Conservation (phyloP, 306 rosid genomes). For the Myrica gale region DNA sequence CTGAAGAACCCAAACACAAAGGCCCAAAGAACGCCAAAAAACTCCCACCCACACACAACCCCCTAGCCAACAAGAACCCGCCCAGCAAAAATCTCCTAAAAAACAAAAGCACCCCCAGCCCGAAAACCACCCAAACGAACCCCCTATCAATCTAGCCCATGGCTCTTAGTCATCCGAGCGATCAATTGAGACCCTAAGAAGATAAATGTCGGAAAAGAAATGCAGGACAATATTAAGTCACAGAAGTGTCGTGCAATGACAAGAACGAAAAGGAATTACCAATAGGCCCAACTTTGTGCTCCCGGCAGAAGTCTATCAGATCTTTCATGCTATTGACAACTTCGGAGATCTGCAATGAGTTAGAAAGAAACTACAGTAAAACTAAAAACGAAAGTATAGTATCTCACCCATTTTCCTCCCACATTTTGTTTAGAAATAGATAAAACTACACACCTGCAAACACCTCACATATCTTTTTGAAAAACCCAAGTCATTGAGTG, state of each 20-base stretch:
- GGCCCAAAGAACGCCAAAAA: no score
- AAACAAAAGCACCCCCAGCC: no score
- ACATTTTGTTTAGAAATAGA: conserved; percentile 17
- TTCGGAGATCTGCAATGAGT: conserved; percentile 77
- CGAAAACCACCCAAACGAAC: no score
- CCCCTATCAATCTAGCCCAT: no score
- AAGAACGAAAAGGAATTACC: conserved; percentile 47
- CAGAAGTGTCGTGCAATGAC: not conserved
- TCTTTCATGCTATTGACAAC: conserved; percentile 98
- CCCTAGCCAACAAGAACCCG: no score
- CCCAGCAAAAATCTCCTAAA: no score
- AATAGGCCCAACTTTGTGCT: conserved; percentile 66
- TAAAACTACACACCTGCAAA: conserved; percentile 66
- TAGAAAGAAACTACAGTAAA: conserved; percentile 15
- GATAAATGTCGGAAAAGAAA: not conserved
- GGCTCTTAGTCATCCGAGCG: no score
- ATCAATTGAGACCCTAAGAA: not conserved
- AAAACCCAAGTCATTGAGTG: conserved; percentile 89
- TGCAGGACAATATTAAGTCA: not conserved
- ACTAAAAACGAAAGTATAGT: not conserved
- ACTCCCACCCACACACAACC: no score
- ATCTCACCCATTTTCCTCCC: conserved; percentile 2
- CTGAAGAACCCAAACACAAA: no score
- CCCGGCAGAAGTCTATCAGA: conserved; percentile 75
- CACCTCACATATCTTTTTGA: conserved; percentile 97